Percentiles rank a stretch among this genome's conserved stretches.
Evolutionary conservation across 805 yeast genomes (phyloP).

Genomic region (Hanseniaspora mollemarum): DNA sequence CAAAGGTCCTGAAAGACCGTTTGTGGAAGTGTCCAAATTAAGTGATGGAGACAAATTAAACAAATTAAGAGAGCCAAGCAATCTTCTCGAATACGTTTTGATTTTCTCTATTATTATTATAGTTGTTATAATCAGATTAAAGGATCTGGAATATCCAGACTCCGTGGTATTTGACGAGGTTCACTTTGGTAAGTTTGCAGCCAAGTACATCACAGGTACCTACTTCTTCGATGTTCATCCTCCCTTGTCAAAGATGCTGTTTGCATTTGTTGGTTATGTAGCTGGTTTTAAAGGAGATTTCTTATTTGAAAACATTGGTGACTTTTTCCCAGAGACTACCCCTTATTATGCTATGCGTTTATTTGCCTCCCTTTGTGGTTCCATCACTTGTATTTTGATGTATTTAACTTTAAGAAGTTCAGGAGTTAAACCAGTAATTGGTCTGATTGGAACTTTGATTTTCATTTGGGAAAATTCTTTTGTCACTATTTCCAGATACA

Average conservation of each 20-base stretch:
- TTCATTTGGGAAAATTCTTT: slow-evolving; percentile 55
- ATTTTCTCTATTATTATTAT: slow-evolving; percentile 37
- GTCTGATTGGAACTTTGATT: slow-evolving; percentile 44
- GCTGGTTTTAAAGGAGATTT: slow-evolving; percentile 68
- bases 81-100: slow-evolving; percentile 34
- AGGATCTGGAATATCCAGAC: slow-evolving; percentile 52
- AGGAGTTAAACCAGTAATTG: slow-evolving; percentile 56
- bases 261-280: slow-evolving; percentile 54
- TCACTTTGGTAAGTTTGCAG: slow-evolving; percentile 93
- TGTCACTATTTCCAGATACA: slow-evolving; percentile 63
- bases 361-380: slow-evolving; percentile 57
- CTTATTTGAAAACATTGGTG: slow-evolving; percentile 55
- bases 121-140: slow-evolving; percentile 50
- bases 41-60: slow-evolving; percentile 25
- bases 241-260: slow-evolving; percentile 65
- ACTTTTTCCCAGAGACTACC: slow-evolving; percentile 40
- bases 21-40: slow-evolving; percentile 37
- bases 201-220: slow-evolving; percentile 55
- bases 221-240: slow-evolving; percentile 72
- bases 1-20: slow-evolving; percentile 46
- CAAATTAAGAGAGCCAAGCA: slow-evolving; percentile 33
- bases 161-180: slow-evolving; percentile 89
- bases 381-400: slow-evolving; percentile 51
- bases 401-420: slow-evolving; percentile 61
- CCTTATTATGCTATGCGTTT: slow-evolving; percentile 64